Percentiles rank a stretch among this genome's conserved stretches.
Conservation (phyloP, 331 rosid species). For the Rhamnella rubrinervis region DNA sequence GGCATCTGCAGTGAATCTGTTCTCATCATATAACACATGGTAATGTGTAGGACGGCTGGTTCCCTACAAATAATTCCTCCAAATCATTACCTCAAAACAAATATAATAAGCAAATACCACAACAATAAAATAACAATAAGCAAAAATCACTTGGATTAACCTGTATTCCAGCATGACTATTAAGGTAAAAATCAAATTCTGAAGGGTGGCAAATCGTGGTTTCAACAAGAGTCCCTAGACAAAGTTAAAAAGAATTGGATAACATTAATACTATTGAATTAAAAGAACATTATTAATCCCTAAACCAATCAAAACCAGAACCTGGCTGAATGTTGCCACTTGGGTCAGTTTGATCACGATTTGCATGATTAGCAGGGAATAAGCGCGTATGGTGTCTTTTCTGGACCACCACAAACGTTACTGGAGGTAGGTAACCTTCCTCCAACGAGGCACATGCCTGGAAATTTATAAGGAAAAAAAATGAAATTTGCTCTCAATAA, state of each 20-base stretch:
- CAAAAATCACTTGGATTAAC: conserved; percentile 20
- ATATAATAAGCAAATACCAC: no score
- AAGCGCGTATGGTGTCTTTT: conserved; percentile 84
- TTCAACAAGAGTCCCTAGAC: conserved; percentile 77
- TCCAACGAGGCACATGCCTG: conserved; percentile 76
- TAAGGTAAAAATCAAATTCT: conserved; percentile 76
- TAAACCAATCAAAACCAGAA: neutral
- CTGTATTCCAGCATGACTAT: conserved; percentile 88
- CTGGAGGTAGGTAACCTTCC: conserved; percentile 39
- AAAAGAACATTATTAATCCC: neutral
- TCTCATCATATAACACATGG: conserved; percentile 74
- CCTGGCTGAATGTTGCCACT: conserved; percentile 91
- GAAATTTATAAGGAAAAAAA: neutral
- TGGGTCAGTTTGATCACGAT: conserved; percentile 27
- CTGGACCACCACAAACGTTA: conserved; percentile 84
- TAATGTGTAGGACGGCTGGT: conserved; percentile 84
- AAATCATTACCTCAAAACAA: neutral
- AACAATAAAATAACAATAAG: neutral
- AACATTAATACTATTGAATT: neutral
- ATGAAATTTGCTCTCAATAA: no score
- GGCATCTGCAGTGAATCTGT: conserved; percentile 43
- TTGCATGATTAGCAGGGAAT: conserved; percentile 40
- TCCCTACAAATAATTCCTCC: conserved; percentile 44
- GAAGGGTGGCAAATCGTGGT: conserved; percentile 64
- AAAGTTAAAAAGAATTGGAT: neutral